Base-by-base conservation (phyloP, 345 rosid species). In the Eucalyptus sp. region DNA sequence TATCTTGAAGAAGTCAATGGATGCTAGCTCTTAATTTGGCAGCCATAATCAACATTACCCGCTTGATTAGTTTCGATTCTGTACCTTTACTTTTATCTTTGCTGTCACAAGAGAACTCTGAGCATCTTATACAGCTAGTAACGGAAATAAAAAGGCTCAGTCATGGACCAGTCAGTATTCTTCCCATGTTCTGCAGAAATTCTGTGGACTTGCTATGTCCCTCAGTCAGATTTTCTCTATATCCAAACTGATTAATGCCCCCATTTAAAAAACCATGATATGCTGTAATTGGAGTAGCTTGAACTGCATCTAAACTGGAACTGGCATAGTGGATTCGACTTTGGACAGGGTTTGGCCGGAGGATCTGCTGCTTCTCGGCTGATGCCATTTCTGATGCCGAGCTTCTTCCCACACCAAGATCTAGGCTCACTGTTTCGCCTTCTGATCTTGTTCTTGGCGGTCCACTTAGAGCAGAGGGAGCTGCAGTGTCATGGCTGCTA, bases 381-480 rank as follows among this genome's bases (percentile, higher is more conserved):
- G 92, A 91, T 88, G 91, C 90, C 83, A 90, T 92, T 87, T 97
- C 95, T 11, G 91, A 86, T 86, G 91, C 92, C 71, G 97, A 87
- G 90, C 92, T 93, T 50, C 94, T 94, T 88, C 99, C 99, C 58
- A 97, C 98, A 29, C 99, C 98, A 87, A 96, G 98, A 91, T 96
- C 95, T 87, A 96, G 99, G 95, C 99, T 97, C 86, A 97, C 90
- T 83, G 97, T 90, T 84, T 93, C 95, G 12, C 89, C 93, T 92
- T 96, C 98, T 51, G 93, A 88, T 91, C 93, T 91, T 62, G 91
- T 92, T 94, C 97, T 95, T 29, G 92, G 90, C n/a, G 91, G 91
- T 51, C 91, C 96, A 79, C 86, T 89, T 56, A 58, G 86, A 51
- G 93, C 89, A 31, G 92, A 76, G 87, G 94, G 93, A 76, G 94